These are phyloP conservation scores for Pythium apleroticum DNA, from an alignment of 352 stramenopile species.

Conservation along the genomic window DNA sequence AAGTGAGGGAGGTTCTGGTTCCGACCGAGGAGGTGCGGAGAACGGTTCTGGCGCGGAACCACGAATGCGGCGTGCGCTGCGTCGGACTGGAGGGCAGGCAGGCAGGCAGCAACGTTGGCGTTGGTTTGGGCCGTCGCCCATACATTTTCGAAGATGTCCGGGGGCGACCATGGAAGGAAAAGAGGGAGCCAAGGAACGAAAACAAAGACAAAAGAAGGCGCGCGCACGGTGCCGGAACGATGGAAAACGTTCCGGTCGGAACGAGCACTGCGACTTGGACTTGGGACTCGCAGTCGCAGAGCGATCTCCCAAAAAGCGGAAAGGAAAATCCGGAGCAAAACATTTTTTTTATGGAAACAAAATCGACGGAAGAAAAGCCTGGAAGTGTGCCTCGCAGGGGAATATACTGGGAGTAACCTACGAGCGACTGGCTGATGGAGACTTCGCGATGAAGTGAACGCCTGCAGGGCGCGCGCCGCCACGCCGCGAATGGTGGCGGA, in stretches of 20 bases:
- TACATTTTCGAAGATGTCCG: neutral
- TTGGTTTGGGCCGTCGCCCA: no score
- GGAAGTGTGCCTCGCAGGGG: neutral
- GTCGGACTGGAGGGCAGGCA: neutral
- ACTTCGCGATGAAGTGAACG: neutral
- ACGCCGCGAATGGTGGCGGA: neutral
- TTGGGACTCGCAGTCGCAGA: neutral
- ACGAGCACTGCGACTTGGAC: neutral
- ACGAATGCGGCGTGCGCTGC: neutral
- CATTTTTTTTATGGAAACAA: slow-evolving; percentile 10
- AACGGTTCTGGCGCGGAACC: neutral
- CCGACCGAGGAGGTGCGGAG: neutral
- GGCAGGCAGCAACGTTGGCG: no score
- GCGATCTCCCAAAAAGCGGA: no score
- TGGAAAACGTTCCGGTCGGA: slow-evolving; percentile 9
- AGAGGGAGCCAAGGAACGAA: slow-evolving; percentile 7
- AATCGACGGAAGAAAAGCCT: slow-evolving; percentile 2
- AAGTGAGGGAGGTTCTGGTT: neutral
- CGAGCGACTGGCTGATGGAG: slow-evolving; percentile 5
- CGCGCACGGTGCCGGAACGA: slow-evolving; percentile 6
- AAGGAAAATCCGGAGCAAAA: slow-evolving; percentile 14
- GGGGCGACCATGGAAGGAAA: slow-evolving; percentile 9
- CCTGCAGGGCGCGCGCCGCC: neutral
- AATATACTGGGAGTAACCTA: neutral
- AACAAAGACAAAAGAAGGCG: slow-evolving; percentile 10